Base-by-base conservation (phyloP, 179 eudicot species). In the Nepenthes alata region DNA sequence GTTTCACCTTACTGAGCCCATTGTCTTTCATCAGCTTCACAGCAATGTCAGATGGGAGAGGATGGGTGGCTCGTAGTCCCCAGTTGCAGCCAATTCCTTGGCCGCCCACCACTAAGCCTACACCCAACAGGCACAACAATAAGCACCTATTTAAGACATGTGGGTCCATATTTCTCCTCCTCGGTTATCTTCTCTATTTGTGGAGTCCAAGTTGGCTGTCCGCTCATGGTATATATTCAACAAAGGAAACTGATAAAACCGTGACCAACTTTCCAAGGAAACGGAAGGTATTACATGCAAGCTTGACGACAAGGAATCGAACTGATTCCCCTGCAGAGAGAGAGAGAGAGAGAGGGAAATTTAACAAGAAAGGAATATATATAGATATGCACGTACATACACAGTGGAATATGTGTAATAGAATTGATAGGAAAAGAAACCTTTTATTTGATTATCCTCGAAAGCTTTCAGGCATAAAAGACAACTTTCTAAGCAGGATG, bases 1-100 rank as follows among this genome's bases (percentile, higher is more conserved):
- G 81, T 72, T 93, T 93, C 58, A 87, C 99, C 70, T 90, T 93
- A 66, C 87, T 72, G 61, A 93, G 74, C n/a, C 94, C 96, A 39
- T 93, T 93, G 75, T 87, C 95, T 67, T 82, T 89, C 60, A 93
- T 60, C 50, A 93, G 58, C 70, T 81, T 74, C 53, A 93, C 99
- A 6, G 80, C 89, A 35, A 87, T 85, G 52, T 79, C 70, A 1
- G 94, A 79, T 11, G 90, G 84, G 0, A 93, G 80, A 13, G 97
- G 97, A 57, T 93, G 99, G 0, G 81, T 70, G 35, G 95, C 71
- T 3, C 65, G 78, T 11, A 78, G 62, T 2, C 99, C 99, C 98
- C 95, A 93, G 74, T 93, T 93, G 65, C 68, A 70, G 11, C 81
- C 94, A 8, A 90, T 71, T 8, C 94, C 90, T 0, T 69, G 36